Conservation (phyloP, 2,329 filamentous ascomycete species). For the Biscogniauxia mediterranea region DNA sequence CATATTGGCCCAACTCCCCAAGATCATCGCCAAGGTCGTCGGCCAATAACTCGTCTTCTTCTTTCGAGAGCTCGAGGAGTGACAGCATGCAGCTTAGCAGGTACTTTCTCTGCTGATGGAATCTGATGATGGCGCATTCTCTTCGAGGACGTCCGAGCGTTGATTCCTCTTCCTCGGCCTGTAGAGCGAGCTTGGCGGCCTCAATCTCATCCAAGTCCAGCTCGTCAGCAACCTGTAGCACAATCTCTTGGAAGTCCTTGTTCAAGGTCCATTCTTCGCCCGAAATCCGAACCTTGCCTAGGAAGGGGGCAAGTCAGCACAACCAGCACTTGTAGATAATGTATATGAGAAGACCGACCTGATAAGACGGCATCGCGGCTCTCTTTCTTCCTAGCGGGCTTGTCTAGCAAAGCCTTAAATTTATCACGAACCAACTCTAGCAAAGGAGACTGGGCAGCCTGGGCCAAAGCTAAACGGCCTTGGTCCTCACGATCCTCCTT, state of each 20-base stretch:
- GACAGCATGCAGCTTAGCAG: constrained; percentile 81
- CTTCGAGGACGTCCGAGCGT: constrained; percentile 70
- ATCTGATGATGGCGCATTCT: constrained; percentile 79
- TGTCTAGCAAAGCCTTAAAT: constrained; percentile 72
- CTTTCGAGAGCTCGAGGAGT: constrained; percentile 67
- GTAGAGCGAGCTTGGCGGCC: constrained; percentile 73
- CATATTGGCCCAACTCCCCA: constrained; percentile 54
- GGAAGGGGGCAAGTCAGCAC: constrained; percentile 19
- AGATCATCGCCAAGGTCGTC: constrained; percentile 47
- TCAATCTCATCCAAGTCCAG: constrained; percentile 88
- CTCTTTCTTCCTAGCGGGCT: constrained; percentile 68
- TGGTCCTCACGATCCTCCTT: constrained; percentile 62
- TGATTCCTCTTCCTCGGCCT: constrained; percentile 66
- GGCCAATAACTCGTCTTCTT: constrained; percentile 55
- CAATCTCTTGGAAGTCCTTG: constrained; percentile 80
- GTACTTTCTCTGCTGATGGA: constrained; percentile 82
- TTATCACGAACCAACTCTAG: constrained; percentile 66
- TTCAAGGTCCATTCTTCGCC: constrained; percentile 79
- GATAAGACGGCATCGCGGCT: constrained; percentile 71
- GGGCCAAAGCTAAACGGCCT: constrained; percentile 46
- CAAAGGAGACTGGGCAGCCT: constrained; percentile 23
- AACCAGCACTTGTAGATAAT: constrained; percentile 1
- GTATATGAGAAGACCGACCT: constrained; percentile 46
- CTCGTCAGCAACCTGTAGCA: constrained; percentile 80
- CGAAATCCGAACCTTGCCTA: constrained; percentile 73